Conservation (phyloP, 2,329 filamentous ascomycete genomes). For the Thielaviopsis cerberus region DNA sequence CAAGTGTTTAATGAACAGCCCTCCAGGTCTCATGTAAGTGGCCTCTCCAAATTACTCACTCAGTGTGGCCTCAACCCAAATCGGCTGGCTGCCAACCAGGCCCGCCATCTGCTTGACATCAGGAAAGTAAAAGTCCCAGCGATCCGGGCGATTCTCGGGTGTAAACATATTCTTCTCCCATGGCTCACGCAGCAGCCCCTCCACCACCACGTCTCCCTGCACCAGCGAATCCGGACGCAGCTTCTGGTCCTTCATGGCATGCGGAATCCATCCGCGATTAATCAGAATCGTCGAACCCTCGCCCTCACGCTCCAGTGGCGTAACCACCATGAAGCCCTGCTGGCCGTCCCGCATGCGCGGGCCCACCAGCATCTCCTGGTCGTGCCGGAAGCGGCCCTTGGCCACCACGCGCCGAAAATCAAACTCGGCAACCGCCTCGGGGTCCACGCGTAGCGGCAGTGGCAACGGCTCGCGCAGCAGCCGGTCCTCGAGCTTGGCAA, state of each 20-base stretch:
- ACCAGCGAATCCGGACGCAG: conserved; percentile 49
- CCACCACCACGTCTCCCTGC: conserved; percentile 51
- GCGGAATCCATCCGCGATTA: conserved; percentile 80
- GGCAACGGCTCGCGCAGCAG: conserved; percentile 71
- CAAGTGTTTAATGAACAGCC: neutral
- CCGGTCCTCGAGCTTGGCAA: conserved; percentile 83
- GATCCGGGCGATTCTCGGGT: conserved; percentile 68
- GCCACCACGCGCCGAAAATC: conserved; percentile 75
- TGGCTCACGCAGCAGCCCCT: conserved; percentile 71
- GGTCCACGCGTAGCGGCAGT: conserved; percentile 66
- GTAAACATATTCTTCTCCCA: conserved; percentile 99
- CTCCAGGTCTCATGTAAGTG: no score
- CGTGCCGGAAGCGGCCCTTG: conserved; percentile 58
- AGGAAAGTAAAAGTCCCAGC: conserved; percentile 82
- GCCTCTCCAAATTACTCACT: conserved; percentile 41
- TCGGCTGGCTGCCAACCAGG: conserved; percentile 61
- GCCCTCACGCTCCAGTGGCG: conserved; percentile 59
- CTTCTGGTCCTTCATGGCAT: conserved; percentile 48
- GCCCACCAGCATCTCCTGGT: conserved; percentile 90
- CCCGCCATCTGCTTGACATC: conserved; percentile 83
- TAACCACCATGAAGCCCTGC: conserved; percentile 80
- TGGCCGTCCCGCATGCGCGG: conserved; percentile 76
- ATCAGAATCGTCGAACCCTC: conserved; percentile 55
- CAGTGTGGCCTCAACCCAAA: conserved; percentile 95
- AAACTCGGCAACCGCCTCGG: conserved; percentile 66